phyloP scores from a whole-genome alignment of 192 early-diverging fungal species.

The Gigaspora rosea region DNA sequence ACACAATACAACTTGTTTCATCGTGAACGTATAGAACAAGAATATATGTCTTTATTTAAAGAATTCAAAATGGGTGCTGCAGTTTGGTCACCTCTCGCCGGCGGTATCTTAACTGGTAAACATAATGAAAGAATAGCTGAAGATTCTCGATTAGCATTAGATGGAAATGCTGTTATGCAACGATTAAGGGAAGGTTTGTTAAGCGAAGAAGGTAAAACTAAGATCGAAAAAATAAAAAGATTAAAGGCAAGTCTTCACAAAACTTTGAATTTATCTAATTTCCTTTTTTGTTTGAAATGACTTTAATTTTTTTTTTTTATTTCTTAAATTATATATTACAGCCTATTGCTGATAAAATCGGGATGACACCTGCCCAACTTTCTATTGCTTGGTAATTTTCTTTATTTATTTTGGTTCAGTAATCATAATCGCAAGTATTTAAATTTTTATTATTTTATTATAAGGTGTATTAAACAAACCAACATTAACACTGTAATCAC shows the following conservation, averaged over 20 bases:
- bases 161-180: conserved; percentile 61
- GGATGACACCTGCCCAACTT: conserved; percentile 64
- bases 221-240: conserved; percentile 64
- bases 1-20: conserved; percentile 88
- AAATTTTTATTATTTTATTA: no score
- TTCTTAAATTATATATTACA: conserved; percentile 7
- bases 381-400: conserved; percentile 67
- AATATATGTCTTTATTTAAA: conserved; percentile 72
- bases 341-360: conserved; percentile 63
- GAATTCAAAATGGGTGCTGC: conserved; percentile 70
- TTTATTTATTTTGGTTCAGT: neutral
- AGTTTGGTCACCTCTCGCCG: conserved; percentile 79
- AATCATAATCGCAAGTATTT: no score
- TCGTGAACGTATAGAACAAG: conserved; percentile 73
- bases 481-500: conserved; percentile 60
- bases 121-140: conserved; percentile 71
- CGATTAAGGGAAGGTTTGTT: conserved; percentile 54
- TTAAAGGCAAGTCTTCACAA: conserved; percentile 43
- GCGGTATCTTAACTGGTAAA: conserved; percentile 68
- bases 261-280: neutral
- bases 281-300: no score
- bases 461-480: conserved; percentile 63
- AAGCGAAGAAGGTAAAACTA: conserved; percentile 65
- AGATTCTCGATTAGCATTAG: conserved; percentile 65
- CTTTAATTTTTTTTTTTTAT: no score